phyloP scores from a whole-genome alignment of 202 grass and related monocot species.

The Bolboschoenoplectus hybrid region DNA sequence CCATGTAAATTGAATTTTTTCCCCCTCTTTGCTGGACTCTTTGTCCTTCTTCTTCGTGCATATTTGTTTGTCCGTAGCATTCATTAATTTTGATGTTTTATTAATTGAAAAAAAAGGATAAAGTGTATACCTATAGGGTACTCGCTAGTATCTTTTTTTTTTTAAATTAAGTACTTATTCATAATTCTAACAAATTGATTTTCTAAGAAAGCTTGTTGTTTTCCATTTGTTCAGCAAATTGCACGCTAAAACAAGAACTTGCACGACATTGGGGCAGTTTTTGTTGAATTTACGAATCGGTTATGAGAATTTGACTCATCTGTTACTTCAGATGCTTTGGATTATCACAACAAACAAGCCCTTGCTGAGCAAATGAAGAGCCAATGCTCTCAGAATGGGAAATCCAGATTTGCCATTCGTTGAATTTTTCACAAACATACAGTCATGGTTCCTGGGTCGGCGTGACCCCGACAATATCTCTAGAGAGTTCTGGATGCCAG shows the following conservation, averaged over 20 bases:
- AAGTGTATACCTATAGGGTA: neutral
- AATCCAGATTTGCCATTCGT: constrained; percentile 60
- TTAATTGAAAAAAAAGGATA: neutral
- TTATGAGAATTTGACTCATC: constrained; percentile 10
- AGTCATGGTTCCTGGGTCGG: constrained; percentile 65
- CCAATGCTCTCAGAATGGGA: constrained; percentile 48
- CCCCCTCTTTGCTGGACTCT: neutral
- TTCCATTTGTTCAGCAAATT: neutral
- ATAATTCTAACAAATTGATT: neutral
- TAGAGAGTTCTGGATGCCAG: constrained; percentile 95
- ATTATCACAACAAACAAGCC: neutral
- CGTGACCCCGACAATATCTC: constrained; percentile 84
- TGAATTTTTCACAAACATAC: constrained; percentile 69
- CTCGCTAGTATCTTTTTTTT: neutral
- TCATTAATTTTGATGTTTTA: constrained; percentile 11
- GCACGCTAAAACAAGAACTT: neutral
- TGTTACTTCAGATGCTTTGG: constrained; percentile 6
- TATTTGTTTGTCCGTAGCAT: neutral
- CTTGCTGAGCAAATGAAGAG: constrained; percentile 29
- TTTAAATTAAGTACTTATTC: neutral
- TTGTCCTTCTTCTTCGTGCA: neutral
- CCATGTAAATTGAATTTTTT: neutral
- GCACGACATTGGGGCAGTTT: neutral
- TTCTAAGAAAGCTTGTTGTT: constrained; percentile 14
- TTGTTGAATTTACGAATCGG: neutral